phyloP scores from a whole-genome alignment of 495 filamentous ascomycete species.

The Cairneyella variabilis region DNA sequence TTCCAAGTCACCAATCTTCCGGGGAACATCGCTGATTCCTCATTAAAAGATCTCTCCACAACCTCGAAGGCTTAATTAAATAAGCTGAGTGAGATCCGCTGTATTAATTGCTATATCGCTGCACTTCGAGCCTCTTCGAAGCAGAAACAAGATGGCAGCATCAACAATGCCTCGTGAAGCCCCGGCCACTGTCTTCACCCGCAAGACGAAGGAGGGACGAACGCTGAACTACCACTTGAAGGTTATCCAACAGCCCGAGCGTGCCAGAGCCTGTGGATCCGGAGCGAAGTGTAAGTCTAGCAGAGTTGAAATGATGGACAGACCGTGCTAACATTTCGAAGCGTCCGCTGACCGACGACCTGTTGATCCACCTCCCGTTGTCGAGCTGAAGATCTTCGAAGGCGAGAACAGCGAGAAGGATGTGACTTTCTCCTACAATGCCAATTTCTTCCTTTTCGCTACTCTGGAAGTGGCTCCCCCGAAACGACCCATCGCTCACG shows the following conservation, averaged over 20 bases:
- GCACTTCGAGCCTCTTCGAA: neutral
- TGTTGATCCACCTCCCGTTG: constrained; percentile 93
- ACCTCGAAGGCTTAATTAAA: too few species aligned
- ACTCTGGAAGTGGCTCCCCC: constrained; percentile 82
- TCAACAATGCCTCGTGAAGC: neutral
- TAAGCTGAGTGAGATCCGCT: too few species aligned
- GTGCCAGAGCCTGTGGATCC: constrained; percentile 92
- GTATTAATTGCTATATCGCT: neutral
- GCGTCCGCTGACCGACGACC: constrained; percentile 94
- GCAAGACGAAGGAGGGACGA: constrained; percentile 75
- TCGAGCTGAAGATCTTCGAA: constrained; percentile 86
- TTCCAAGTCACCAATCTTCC: too few species aligned
- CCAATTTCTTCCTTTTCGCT: constrained; percentile 96
- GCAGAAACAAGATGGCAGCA: neutral
- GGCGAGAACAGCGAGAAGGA: constrained; percentile 64
- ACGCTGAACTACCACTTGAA: constrained; percentile 76
- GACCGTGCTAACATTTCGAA: constrained; percentile 33
- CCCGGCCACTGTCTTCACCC: constrained; percentile 16
- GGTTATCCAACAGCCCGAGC: constrained; percentile 92
- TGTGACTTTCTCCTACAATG: constrained; percentile 89
- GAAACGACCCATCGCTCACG: constrained; percentile 82
- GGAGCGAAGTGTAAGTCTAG: constrained; percentile 86
- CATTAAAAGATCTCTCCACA: too few species aligned
- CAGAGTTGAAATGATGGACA: neutral
- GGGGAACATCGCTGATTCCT: too few species aligned